Conservation (phyloP, 805 yeast genomes). For the Wickerhamomyces xylosicus region DNA sequence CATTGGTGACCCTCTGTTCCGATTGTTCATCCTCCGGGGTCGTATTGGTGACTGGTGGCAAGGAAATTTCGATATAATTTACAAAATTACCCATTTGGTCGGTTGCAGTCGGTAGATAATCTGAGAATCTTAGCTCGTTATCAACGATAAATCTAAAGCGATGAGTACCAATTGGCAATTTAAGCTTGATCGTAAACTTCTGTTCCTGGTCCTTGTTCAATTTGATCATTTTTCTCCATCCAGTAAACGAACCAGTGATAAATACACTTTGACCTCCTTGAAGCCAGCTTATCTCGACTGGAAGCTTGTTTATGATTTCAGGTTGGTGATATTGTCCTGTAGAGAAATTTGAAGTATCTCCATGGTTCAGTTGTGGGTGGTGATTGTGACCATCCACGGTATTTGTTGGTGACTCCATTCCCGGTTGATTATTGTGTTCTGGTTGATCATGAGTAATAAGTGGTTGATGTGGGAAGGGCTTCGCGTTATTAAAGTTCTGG, state of each 20-base stretch:
- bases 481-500: constrained; percentile 24
- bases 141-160: constrained; percentile 90
- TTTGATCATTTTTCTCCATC: constrained; percentile 97
- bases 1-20: constrained; percentile 12
- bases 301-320: constrained; percentile 12
- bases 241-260: constrained; percentile 95
- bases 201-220: constrained; percentile 44
- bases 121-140: constrained; percentile 83
- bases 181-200: constrained; percentile 56
- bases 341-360: too few species aligned
- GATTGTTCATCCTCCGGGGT: constrained; percentile 20
- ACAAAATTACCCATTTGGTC: constrained; percentile 95
- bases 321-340: constrained; percentile 3
- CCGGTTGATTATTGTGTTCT: too few species aligned
- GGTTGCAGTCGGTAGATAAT: constrained; percentile 89
- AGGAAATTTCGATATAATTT: constrained; percentile 70
- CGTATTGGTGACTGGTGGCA: constrained; percentile 23
- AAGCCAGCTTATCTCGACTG: constrained; percentile 77
- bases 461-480: too few species aligned
- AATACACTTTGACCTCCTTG: constrained; percentile 96
- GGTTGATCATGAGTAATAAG: too few species aligned
- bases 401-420: too few species aligned
- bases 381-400: neutral
- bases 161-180: constrained; percentile 85
- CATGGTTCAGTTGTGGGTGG: too few species aligned